These are phyloP conservation scores for Lupinus albus DNA, from an alignment of 306 rosid species.

Conservation along the genomic window DNA sequence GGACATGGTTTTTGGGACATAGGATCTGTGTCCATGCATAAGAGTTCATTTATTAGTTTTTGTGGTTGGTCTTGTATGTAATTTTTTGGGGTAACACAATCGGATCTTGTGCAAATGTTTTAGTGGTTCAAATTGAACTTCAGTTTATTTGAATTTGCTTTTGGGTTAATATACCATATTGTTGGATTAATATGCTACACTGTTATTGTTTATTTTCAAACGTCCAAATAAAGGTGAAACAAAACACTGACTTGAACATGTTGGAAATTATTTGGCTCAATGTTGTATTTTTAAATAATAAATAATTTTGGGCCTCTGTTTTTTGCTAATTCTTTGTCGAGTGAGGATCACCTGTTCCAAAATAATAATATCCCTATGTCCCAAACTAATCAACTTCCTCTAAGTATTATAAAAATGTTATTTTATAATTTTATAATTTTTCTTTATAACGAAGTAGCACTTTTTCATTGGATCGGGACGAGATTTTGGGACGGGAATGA, in stretches of 20 bases:
- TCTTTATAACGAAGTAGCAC: too few species aligned
- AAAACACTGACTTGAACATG: background rate
- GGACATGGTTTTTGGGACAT: too few species aligned
- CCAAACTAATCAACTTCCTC: too few species aligned
- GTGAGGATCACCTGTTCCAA: too few species aligned
- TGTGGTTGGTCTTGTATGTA: background rate
- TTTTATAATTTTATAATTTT: too few species aligned
- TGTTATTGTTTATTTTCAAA: background rate
- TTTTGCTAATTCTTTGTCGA: background rate
- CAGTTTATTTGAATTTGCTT: background rate
- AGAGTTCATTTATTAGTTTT: constrained; percentile 2
- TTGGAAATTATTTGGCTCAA: background rate
- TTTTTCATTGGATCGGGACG: too few species aligned
- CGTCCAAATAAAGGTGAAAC: constrained; percentile 5
- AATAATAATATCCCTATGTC: too few species aligned
- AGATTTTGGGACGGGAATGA: too few species aligned
- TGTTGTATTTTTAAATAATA: background rate
- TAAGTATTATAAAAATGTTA: too few species aligned
- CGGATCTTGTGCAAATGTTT: background rate
- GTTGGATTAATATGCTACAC: background rate
- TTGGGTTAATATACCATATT: background rate
- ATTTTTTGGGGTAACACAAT: background rate
- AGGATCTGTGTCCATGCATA: background rate
- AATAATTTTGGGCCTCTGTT: background rate
- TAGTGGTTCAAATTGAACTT: background rate